phyloP scores from a whole-genome alignment of 1,284 basidiomycete species.

The Microbotryum scabiosae region DNA sequence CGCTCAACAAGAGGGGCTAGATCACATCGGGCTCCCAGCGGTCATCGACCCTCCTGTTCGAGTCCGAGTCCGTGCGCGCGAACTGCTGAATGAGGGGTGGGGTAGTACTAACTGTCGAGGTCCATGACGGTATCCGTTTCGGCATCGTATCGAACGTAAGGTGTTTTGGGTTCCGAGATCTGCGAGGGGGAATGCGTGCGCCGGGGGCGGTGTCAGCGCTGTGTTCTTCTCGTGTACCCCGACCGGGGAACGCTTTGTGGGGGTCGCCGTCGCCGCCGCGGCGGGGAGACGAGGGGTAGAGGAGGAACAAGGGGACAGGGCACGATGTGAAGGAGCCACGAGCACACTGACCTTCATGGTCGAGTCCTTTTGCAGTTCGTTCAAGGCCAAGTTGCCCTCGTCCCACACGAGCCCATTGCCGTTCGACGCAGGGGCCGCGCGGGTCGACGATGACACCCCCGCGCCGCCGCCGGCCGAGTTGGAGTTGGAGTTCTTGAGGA shows the following conservation, averaged over 20 bases:
- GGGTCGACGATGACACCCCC: background rate
- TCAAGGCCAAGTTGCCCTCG: conserved; percentile 33
- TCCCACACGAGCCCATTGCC: conserved; percentile 29
- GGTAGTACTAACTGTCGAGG: conserved; percentile 29
- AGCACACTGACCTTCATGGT: conserved; percentile 36
- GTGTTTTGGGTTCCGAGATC: conserved; percentile 14
- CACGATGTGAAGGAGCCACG: conserved; percentile 6
- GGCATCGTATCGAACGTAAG: conserved; percentile 35
- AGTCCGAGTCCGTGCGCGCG: too few species aligned
- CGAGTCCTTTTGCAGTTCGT: conserved; percentile 31
- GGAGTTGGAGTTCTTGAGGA: conserved; percentile 30
- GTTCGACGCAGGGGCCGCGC: background rate
- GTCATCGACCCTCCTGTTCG: too few species aligned
- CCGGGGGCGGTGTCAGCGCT: too few species aligned
- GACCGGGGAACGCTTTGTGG: background rate
- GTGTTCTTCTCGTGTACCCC: too few species aligned
- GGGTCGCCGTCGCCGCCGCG: background rate
- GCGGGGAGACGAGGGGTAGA: too few species aligned
- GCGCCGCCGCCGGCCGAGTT: background rate
- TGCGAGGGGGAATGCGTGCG: too few species aligned
- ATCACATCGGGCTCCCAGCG: too few species aligned
- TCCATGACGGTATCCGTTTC: conserved; percentile 37
- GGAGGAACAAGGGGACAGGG: too few species aligned
- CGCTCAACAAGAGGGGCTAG: too few species aligned
- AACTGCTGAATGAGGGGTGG: background rate